Percentiles rank a stretch among this genome's conserved stretches.
Conservation (phyloP, 2,329 filamentous ascomycete species). For the Calonectria hawksworthii region DNA sequence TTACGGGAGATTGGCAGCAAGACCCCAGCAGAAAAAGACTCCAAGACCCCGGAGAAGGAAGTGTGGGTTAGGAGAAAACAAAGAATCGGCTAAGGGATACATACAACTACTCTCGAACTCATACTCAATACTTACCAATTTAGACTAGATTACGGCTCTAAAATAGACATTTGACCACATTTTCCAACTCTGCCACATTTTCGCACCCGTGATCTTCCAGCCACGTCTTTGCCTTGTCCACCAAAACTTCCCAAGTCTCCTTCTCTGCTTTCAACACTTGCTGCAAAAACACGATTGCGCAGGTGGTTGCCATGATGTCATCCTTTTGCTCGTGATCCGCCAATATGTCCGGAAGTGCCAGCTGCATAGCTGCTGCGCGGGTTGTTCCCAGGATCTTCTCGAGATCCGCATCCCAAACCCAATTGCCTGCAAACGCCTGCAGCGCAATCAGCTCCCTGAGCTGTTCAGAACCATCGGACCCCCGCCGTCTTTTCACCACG, state of each 20-base stretch:
- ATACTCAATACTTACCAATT: not conserved
- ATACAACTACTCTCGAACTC: not conserved
- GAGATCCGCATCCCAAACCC: constrained; percentile 47
- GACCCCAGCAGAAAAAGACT: not conserved
- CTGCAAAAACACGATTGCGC: constrained; percentile 56
- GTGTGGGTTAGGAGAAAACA: constrained; percentile 62
- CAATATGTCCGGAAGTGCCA: constrained; percentile 15
- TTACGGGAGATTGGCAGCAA: constrained; percentile 51
- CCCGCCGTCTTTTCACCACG: not conserved
- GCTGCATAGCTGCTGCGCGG: not conserved
- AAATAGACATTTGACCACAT: not conserved
- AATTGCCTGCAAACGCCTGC: constrained; percentile 58
- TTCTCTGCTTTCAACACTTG: constrained; percentile 56
- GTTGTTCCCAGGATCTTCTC: constrained; percentile 42
- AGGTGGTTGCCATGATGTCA: constrained; percentile 45
- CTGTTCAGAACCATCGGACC: not conserved
- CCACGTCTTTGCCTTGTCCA: constrained; percentile 70
- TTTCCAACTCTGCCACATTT: not conserved
- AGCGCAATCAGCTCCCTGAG: constrained; percentile 60
- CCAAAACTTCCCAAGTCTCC: constrained; percentile 75
- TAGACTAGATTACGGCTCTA: not conserved
- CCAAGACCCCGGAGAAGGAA: constrained; percentile 44
- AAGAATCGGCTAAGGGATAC: constrained; percentile 47
- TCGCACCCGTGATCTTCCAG: constrained; percentile 45
- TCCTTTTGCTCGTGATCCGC: not conserved